Evolutionary conservation across 2,329 filamentous ascomycete species (phyloP).

Genomic region (Claviceps fusiformis): DNA sequence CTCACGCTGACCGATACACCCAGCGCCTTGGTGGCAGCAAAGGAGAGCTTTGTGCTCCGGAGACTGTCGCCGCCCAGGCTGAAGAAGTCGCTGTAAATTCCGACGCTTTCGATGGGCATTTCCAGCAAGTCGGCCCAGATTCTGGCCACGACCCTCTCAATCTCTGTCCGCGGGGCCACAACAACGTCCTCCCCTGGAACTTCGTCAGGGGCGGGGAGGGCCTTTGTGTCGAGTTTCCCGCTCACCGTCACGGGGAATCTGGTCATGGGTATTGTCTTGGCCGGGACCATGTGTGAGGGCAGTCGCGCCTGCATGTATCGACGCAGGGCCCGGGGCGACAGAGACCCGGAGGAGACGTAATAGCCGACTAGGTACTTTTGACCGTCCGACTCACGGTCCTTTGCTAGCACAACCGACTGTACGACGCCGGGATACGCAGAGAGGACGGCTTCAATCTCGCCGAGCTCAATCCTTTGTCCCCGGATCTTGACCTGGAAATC

Average conservation of each 20-base stretch:
- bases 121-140: neutral
- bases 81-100: neutral
- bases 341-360: neutral
- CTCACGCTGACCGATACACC: neutral
- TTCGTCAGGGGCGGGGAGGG: neutral
- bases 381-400: neutral
- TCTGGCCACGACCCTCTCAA: neutral
- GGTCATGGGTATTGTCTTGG: neutral
- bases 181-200: neutral
- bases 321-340: neutral
- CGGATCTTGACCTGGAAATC: slow-evolving; percentile 1
- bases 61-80: slow-evolving; percentile 1
- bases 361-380: slow-evolving; percentile 1
- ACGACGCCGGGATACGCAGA: neutral
- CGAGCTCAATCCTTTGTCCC: neutral
- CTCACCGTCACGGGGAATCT: neutral
- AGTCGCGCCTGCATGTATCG: neutral
- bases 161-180: neutral
- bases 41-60: neutral
- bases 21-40: neutral
- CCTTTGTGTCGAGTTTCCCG: neutral
- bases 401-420: neutral
- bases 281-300: neutral
- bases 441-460: neutral
- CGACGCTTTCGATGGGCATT: neutral